Evolutionary conservation across 2,329 filamentous ascomycete species (phyloP).

Genomic region (Xylaria digitata): DNA sequence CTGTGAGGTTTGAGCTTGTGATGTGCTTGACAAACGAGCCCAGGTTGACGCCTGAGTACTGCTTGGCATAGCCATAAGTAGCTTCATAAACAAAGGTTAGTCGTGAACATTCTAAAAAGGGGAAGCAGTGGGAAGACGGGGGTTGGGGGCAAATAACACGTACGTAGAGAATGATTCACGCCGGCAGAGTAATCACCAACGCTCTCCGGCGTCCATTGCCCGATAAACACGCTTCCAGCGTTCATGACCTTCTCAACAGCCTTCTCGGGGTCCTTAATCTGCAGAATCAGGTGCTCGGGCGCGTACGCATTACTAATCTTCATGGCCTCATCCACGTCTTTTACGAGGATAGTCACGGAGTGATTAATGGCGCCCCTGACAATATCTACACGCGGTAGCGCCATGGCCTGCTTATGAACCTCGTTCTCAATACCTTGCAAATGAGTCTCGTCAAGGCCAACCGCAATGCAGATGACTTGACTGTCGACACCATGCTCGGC

Average conservation of each 20-base stretch:
- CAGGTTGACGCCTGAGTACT: conserved; percentile 97
- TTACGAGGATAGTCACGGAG: conserved; percentile 86
- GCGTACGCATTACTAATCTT: conserved; percentile 91
- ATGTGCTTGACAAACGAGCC: conserved; percentile 98
- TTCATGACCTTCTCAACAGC: conserved; percentile 86
- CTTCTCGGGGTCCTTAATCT: conserved; percentile 80
- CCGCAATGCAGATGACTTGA: conserved; percentile 90
- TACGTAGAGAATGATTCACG: conserved; percentile 97
- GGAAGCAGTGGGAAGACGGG: neutral
- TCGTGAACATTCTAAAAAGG: neutral
- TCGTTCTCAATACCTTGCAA: conserved; percentile 90
- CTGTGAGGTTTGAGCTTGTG: conserved; percentile 89
- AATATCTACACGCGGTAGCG: conserved; percentile 90
- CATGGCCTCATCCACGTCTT: conserved; percentile 78
- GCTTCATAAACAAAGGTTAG: conserved; percentile 62
- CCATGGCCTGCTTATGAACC: conserved; percentile 86
- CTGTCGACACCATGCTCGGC: conserved; percentile 97
- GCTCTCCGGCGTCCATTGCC: conserved; percentile 95
- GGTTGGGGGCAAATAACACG: conserved; percentile 56
- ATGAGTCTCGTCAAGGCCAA: conserved; percentile 78
- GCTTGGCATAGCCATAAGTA: conserved; percentile 97
- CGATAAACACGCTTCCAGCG: conserved; percentile 95
- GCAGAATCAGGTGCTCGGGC: conserved; percentile 94
- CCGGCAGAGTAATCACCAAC: conserved; percentile 98
- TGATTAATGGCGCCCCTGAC: conserved; percentile 90